phyloP scores from a whole-genome alignment of 202 grass and related monocot genomes.

The Hordeum pubiflorum region DNA sequence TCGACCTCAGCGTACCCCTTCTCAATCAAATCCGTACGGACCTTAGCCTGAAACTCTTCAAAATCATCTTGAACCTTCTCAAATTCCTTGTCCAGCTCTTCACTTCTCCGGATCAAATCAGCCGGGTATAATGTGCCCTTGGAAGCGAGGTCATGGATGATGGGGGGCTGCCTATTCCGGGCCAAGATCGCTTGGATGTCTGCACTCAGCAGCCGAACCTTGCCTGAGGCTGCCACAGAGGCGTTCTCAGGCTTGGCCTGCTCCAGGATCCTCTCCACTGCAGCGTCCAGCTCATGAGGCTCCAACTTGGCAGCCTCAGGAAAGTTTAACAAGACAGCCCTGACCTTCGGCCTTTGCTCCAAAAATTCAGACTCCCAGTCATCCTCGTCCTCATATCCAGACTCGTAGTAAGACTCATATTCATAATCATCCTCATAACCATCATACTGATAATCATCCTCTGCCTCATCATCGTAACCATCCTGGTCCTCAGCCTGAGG shows the following conservation, averaged over 20 bases:
- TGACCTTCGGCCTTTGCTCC: not conserved
- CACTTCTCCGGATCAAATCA: too few species aligned
- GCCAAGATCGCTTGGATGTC: not conserved
- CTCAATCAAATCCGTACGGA: not conserved
- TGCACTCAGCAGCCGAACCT: not conserved
- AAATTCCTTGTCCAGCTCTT: too few species aligned
- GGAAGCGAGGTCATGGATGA: not conserved
- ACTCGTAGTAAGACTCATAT: not conserved
- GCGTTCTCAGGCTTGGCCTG: not conserved
- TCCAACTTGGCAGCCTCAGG: not conserved
- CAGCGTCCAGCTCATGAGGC: not conserved
- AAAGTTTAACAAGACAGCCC: not conserved
- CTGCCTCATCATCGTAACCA: not conserved
- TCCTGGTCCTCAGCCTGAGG: not conserved
- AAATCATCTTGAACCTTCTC: too few species aligned
- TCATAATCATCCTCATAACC: not conserved
- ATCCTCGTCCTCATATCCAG: not conserved
- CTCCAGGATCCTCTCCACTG: not conserved
- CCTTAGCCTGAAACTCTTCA: not conserved
- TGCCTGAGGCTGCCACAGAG: not conserved
- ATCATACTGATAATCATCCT: too few species aligned
- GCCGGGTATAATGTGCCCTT: not conserved
- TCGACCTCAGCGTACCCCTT: not conserved
- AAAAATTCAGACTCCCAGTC: not conserved
- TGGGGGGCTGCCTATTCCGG: not conserved